phyloP scores from a whole-genome alignment of 2,329 filamentous ascomycete species.

The Talaromyces sp. region DNA sequence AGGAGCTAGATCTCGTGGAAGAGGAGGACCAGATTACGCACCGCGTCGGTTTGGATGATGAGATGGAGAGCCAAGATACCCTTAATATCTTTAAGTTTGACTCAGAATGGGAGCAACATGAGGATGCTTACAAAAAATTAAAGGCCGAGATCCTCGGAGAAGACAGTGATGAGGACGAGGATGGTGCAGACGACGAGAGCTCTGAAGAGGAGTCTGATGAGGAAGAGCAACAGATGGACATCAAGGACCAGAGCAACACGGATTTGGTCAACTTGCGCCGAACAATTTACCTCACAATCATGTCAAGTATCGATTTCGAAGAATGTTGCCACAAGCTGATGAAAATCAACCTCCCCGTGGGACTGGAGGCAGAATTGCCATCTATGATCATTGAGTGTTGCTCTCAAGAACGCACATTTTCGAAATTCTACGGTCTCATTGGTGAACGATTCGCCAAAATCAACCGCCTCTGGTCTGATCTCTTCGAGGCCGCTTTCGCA shows the following conservation, averaged over 20 bases:
- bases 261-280: constrained; percentile 90
- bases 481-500: constrained; percentile 86
- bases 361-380: constrained; percentile 85
- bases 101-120: constrained; percentile 83
- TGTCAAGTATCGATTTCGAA: constrained; percentile 94
- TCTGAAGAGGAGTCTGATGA: constrained; percentile 73
- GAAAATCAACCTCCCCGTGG: constrained; percentile 84
- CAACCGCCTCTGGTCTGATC: constrained; percentile 89
- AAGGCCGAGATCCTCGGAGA: constrained; percentile 95
- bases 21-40: constrained; percentile 99
- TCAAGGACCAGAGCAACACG: constrained; percentile 96
- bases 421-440: constrained; percentile 94
- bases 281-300: constrained; percentile 96
- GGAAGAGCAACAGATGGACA: constrained; percentile 83
- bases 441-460: constrained; percentile 95
- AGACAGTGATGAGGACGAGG: constrained; percentile 81
- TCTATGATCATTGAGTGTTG: constrained; percentile 98
- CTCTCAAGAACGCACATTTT: constrained; percentile 94
- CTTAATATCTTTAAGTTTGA: constrained; percentile 97
- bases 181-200: constrained; percentile 64
- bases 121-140: constrained; percentile 84
- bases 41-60: constrained; percentile 76
- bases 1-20: constrained; percentile 92
- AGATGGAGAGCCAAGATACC: constrained; percentile 80
- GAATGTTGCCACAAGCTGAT: constrained; percentile 97